phyloP scores from a whole-genome alignment of 345 rosid species.

The Salix arbutifolia region DNA sequence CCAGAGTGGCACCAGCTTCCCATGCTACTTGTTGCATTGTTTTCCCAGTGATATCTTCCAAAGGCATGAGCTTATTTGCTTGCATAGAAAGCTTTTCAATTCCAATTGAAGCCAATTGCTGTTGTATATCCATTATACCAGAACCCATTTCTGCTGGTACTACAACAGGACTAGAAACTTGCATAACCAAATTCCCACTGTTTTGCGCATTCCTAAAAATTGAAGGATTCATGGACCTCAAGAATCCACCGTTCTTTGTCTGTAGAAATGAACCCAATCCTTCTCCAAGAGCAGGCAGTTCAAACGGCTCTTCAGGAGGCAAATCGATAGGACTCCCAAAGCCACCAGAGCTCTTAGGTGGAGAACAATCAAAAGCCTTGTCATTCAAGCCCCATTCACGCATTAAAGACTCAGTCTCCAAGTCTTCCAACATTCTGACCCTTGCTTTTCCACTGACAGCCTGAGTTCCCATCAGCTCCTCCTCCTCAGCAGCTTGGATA shows the following conservation, averaged over 20 bases:
- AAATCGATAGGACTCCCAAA: constrained; percentile 60
- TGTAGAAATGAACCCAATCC: constrained; percentile 82
- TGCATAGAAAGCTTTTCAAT: constrained; percentile 92
- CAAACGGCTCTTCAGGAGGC: constrained; percentile 50
- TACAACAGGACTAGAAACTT: constrained; percentile 89
- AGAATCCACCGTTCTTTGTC: constrained; percentile 73
- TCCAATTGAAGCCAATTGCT: constrained; percentile 75
- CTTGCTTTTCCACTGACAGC: constrained; percentile 38
- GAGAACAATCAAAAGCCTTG: constrained; percentile 65
- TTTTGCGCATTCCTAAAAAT: constrained; percentile 60
- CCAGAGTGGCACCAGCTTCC: constrained; percentile 57
- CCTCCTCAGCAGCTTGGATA: constrained; percentile 49
- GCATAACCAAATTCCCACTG: constrained; percentile 83
- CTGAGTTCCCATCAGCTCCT: constrained; percentile 48
- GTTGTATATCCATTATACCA: constrained; percentile 62
- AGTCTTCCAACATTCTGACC: constrained; percentile 66
- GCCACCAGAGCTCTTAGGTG: constrained; percentile 40
- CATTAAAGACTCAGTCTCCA: constrained; percentile 87
- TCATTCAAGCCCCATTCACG: constrained; percentile 88
- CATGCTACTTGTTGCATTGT: constrained; percentile 78
- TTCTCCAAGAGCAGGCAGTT: constrained; percentile 74
- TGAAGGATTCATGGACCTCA: constrained; percentile 76
- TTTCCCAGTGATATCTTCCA: constrained; percentile 89
- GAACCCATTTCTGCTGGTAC: constrained; percentile 98
- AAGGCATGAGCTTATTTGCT: constrained; percentile 87